Evolutionary conservation across 1,139 yeast species (phyloP), one percentile per base, ranked within the genome.

Genomic region (Tardiomyces digboiensis): DNA sequence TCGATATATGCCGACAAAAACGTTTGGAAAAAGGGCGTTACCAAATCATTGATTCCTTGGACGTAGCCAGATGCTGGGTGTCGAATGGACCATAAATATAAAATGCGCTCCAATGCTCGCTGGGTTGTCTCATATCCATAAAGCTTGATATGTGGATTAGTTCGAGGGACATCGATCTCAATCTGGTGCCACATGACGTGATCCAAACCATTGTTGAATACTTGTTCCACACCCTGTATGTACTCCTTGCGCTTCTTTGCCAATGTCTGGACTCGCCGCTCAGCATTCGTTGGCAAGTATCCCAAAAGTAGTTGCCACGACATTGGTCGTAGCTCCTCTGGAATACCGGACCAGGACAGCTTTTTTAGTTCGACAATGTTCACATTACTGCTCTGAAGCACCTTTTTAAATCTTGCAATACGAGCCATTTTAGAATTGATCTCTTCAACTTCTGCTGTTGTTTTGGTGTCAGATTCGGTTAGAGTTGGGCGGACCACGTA

Each of bases 21-120:
- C 0, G 91, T 82, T 62, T 91, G 96, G 62, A 76, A 89, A 61
- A 93, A 88, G 1, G 99, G 98, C 0, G 97, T 91, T 16, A 82
- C 88, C 45, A 91, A 71, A 63, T 91, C 99, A 61, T 91, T 91
- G 46, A 91, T 93, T 21, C 99, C 99, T 65, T 91, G 99, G n/a
- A 91, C 99, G 62, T 91, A 91, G 3, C 99, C 99, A 59, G 93
- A 81, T 3, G 97, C 97, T 1, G 99, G 98, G 59, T 93, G 98
- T 49, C 98, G 75, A 19, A 91, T 81, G 0, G 98, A 95, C 99
- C 99, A 91, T 29, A 91, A 69, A 57, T 87, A 93, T 42, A 91
- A 66, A 16, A 93, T 80, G 51, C 84, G 79, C 51, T 91, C 87
- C 49, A 91, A 68, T 13, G 94, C 57, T 21, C 79, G 67, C 57